phyloP scores from a whole-genome alignment of 2,329 filamentous ascomycete species.

The Mycosphaerella sp. region DNA sequence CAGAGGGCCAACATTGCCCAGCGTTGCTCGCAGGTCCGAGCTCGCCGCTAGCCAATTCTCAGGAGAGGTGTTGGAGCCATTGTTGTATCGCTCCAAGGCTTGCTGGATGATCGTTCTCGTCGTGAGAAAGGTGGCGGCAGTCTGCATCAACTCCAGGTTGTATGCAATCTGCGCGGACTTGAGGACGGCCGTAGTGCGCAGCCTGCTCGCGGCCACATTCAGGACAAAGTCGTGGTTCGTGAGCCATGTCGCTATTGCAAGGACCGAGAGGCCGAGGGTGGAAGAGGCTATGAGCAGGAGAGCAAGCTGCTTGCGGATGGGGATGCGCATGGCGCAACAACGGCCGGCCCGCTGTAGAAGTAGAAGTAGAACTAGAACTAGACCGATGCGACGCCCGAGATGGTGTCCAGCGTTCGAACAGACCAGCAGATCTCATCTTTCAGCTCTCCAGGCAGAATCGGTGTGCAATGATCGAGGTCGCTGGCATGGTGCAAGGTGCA shows the following conservation, averaged over 20 bases:
- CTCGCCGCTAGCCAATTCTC: conserved; percentile 56
- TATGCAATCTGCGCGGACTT: conserved; percentile 80
- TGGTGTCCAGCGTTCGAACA: background rate
- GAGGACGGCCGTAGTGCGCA: conserved; percentile 74
- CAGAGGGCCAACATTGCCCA: conserved; percentile 47
- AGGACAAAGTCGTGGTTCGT: conserved; percentile 60
- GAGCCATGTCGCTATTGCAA: conserved; percentile 68
- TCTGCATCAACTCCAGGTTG: conserved; percentile 72
- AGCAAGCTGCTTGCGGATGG: conserved; percentile 81
- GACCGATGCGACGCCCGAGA: background rate
- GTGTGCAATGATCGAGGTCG: background rate
- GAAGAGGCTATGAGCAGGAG: conserved; percentile 70
- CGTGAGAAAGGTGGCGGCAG: conserved; percentile 64
- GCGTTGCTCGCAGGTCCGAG: conserved; percentile 64
- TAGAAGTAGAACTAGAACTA: background rate
- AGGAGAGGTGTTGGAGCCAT: conserved; percentile 48
- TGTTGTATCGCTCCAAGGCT: conserved; percentile 47
- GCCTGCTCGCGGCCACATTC: conserved; percentile 48
- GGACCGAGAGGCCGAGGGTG: conserved; percentile 66
- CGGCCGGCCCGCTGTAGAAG: background rate
- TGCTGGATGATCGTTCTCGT: conserved; percentile 54
- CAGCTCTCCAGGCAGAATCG: background rate
- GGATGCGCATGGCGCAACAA: conserved; percentile 62
- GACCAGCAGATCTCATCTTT: background rate
- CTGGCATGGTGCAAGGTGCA: too few species aligned